Evolutionary conservation across 768 basidiomycete species (phyloP), one percentile per base, ranked within the genome.

Genomic region (Naganishia vishniacii): DNA sequence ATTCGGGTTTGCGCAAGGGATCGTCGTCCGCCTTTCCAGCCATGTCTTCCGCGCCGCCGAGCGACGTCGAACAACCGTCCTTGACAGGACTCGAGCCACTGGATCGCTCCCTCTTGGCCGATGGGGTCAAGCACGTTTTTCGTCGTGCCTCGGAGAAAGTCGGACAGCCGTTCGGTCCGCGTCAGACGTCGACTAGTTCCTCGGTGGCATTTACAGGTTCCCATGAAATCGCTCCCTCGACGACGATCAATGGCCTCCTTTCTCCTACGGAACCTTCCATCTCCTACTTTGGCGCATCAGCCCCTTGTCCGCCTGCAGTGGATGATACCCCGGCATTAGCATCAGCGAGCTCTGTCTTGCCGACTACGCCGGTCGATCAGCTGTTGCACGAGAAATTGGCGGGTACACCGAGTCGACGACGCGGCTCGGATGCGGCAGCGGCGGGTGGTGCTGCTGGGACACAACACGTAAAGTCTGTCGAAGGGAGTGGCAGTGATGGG

Each of bases 351-450:
- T 47, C 48, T 4, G 48, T 44, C n/a, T 28, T 42, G 7, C 41
- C 41, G 2, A 20, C 49, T 18, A 51, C 62, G 7, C 62, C 62
- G 4, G 62, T 47, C 26, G 40, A 63, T 11, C 62, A 63, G 32
- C 28, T 63, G 2, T 34, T 63, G 16, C 62, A 63, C 42, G 48
- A 63, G 31, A 63, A 49, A 34, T 49, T 63, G 13, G 53, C 53
- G 26, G 53, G 53, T 2, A 56, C 53, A 15, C 53, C 53, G 5
- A 56, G 53, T 37, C 34, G 53, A 25, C 53, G 53, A 7, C 32
- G 53, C 7, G 53, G 34, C 3, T 56, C 53, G 34, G 53, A 56
- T 40, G 53, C 34, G 34, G 34, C 34, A 15, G 34, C 28, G 4
- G 6, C n/a, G 31, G 31, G 28, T 3, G 15, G 18, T 15, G 31